Evolutionary conservation across 1,284 basidiomycete species (phyloP).

Genomic region (Leccinum fuscescens): DNA sequence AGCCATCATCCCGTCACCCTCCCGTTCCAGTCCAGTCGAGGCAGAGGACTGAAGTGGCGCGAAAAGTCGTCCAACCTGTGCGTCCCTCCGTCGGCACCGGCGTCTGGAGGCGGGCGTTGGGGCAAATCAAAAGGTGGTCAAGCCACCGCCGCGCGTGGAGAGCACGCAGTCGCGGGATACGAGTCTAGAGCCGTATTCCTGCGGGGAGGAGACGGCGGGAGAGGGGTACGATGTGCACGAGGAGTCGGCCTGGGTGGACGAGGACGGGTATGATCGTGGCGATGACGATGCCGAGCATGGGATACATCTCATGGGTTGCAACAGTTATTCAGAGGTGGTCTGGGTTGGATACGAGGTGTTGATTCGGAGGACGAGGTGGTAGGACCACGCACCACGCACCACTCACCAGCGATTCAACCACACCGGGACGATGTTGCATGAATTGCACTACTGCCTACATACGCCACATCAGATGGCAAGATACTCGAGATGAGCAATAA

Average conservation of each 20-base stretch:
- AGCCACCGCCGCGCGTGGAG: slow-evolving; percentile 70
- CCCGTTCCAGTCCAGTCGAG: slow-evolving; percentile 43
- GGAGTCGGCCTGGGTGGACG: slow-evolving; percentile 39
- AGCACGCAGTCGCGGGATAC: slow-evolving; percentile 79
- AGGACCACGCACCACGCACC: no score
- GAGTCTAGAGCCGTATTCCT: slow-evolving; percentile 64
- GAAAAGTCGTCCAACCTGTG: slow-evolving; percentile 39
- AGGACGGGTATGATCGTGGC: slow-evolving; percentile 35
- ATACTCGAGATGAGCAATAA: no score
- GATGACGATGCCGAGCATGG: slow-evolving; percentile 42
- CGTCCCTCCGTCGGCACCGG: slow-evolving; percentile 22
- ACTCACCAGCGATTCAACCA: no score
- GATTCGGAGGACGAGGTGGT: no score
- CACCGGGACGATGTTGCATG: no score
- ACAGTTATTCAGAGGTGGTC: no score
- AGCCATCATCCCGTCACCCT: slow-evolving; percentile 68
- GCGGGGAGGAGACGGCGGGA: slow-evolving; percentile 56
- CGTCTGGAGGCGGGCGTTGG: slow-evolving; percentile 7
- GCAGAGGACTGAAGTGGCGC: slow-evolving; percentile 36
- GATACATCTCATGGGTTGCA: no score
- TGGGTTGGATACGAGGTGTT: no score
- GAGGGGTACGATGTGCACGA: slow-evolving; percentile 46
- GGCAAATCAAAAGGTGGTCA: slow-evolving; percentile 35
- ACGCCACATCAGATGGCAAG: no score
- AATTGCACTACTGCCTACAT: no score